Percentiles rank a stretch among this genome's conserved stretches.
phyloP scores from a whole-genome alignment of 108 stramenopile genomes.

The Skeletonema grethae region DNA sequence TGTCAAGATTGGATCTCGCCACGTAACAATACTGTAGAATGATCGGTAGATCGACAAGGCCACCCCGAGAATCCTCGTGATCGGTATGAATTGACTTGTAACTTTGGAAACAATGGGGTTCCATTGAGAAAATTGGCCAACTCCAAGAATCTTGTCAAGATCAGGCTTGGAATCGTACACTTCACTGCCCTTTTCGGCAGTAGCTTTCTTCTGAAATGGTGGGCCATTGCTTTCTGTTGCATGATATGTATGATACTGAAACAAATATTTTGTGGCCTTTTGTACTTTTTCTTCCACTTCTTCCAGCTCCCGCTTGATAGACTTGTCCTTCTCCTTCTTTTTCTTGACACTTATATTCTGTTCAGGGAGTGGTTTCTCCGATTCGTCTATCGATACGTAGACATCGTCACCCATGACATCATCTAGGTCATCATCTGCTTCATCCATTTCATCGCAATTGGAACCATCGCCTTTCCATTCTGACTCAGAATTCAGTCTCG shows the following conservation, averaged over 20 bases:
- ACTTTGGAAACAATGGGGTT: constrained; percentile 47
- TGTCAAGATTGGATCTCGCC: constrained; percentile 69
- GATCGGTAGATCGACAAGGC: constrained; percentile 27
- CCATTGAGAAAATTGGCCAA: constrained; percentile 43
- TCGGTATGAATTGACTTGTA: constrained; percentile 1
- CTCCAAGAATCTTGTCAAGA: constrained; percentile 45
- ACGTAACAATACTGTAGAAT: constrained; percentile 53
- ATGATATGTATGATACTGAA: constrained; percentile 49
- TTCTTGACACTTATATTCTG: constrained; percentile 43
- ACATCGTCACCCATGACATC: too few relatives aligned
- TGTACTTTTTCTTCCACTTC: constrained; percentile 55
- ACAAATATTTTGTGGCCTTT: constrained; percentile 40
- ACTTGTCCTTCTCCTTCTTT: constrained; percentile 29
- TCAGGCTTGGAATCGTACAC: constrained; percentile 31
- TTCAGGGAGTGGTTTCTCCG: constrained; percentile 31
- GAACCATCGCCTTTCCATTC: neutral
- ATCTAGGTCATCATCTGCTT: neutral
- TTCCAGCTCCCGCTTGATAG: constrained; percentile 39
- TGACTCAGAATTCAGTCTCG: neutral
- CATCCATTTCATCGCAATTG: neutral
- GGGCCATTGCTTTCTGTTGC: constrained; percentile 21
- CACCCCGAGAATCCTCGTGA: neutral
- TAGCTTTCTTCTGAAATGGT: constrained; percentile 45
- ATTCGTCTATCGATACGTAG: constrained; percentile 2
- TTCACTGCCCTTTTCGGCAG: constrained; percentile 21